Percentiles rank a stretch among this genome's conserved stretches.
Conservation (phyloP, 768 basidiomycete genomes). For the Lepiota venenata region DNA sequence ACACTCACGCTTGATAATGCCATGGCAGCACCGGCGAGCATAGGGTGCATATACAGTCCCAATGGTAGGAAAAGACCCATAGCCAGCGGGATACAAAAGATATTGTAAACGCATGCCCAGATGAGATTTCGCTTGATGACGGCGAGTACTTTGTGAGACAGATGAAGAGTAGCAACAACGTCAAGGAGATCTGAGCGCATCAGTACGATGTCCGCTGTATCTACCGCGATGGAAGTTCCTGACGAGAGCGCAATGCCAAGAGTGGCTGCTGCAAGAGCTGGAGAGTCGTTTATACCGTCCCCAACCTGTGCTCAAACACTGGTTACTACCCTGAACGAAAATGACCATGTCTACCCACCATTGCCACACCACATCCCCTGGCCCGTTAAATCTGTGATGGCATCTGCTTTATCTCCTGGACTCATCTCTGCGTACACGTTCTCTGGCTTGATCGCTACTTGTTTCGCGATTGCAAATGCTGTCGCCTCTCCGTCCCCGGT, state of each 20-base stretch:
- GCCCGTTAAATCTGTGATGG: conserved; percentile 79
- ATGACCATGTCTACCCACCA: conserved; percentile 52
- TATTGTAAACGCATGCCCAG: conserved; percentile 95
- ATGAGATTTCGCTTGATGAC: conserved; percentile 91
- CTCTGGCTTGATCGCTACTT: conserved; percentile 82
- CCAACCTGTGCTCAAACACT: conserved; percentile 61
- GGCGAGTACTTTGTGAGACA: conserved; percentile 83
- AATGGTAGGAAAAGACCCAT: conserved; percentile 96
- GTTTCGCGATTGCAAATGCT: conserved; percentile 82
- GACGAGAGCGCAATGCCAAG: conserved; percentile 96
- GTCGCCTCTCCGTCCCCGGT: conserved; percentile 90
- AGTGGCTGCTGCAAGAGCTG: conserved; percentile 92
- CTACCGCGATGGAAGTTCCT: conserved; percentile 95
- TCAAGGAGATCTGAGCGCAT: conserved; percentile 97
- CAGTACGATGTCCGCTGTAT: conserved; percentile 96
- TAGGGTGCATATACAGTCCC: conserved; percentile 92
- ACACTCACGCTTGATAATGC: conserved; percentile 97
- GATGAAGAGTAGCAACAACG: conserved; percentile 93
- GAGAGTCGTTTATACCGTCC: conserved; percentile 98
- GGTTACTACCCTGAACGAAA: too few relatives aligned
- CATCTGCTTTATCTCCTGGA: conserved; percentile 90
- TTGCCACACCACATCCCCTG: conserved; percentile 75
- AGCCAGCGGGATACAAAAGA: conserved; percentile 94
- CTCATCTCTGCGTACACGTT: conserved; percentile 91
- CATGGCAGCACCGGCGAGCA: conserved; percentile 99